These are phyloP conservation scores for Vitis vinifera DNA, from an alignment of 164 flowering plant species.

Conservation along the genomic window ASM3070453v1 NC_081822.1:6057501-6058000, in stretches of 20 bases:
- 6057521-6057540: background rate
- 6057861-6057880: conserved; percentile 69
- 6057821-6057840: conserved; percentile 38
- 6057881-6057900: conserved; percentile 76
- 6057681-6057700: conserved; percentile 36
- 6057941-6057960: conserved; percentile 78
- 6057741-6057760: too few relatives aligned
- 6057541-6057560: background rate
- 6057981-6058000: background rate
- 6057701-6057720: conserved; percentile 36
- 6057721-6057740: conserved; percentile 46
- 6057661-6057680: conserved; percentile 44
- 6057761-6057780: background rate
- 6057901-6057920: conserved; percentile 80
- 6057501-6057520: background rate
- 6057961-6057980: background rate
- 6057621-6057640: background rate
- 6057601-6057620: too few relatives aligned
- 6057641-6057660: conserved; percentile 44
- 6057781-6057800: conserved; percentile 1
- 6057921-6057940: conserved; percentile 67
- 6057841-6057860: conserved; percentile 49
- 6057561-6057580: too few relatives aligned
- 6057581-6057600: too few relatives aligned
- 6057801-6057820: conserved; percentile 14